Evolutionary conservation across 139 green algal genomes (phyloP), one percentile per base, ranked within the genome.

Genomic region (Nannochloris sp.): DNA sequence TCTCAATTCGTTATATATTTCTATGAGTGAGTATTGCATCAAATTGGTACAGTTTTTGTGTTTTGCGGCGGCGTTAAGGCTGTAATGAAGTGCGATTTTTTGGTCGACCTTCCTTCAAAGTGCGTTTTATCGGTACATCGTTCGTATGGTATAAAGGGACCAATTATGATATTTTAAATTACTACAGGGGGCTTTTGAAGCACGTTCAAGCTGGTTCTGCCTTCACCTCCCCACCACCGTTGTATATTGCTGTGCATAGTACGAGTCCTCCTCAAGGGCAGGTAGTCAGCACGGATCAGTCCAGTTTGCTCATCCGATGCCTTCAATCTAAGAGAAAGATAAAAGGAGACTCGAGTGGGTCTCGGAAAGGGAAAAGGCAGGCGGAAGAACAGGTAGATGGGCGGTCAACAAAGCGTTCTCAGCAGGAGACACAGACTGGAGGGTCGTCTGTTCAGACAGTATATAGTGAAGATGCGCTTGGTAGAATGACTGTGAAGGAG

Each of bases 161-260:
- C 30, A 30, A 46, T 10, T 14, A 61, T 5, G 4, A 26, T 46
- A 49, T 45, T 36, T 23, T 28, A 26, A 26, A 17, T 12, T 51
- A 26, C 36, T 56, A 29, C 59, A 75, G 69, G 45, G 71, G 63
- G 14, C 56, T 60, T 23, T 40, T 78, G 25, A 53, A 45, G 30
- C 46, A 31, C 12, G 37, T 62, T 17, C 61, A 69, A 31, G 46
- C 59, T 16, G 61, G 64, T 30, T 50, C 59, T 20, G 69, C 43
- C 11, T 69, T 81, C 40, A 43, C 29, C 30, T 63, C 74, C 14
- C 46, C 67, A 26, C 67, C 72, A 13, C 13, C 61, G 10, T 12
- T 30, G 2, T 82, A 82, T 56, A 71, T 82, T 40, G 72, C 72
- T 12, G 56, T 62, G 23, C 75, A 82, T 61, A 57, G 76, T 25